phyloP scores from a whole-genome alignment of 2,329 filamentous ascomycete species.

The Akanthomyces uredinophilus region DNA sequence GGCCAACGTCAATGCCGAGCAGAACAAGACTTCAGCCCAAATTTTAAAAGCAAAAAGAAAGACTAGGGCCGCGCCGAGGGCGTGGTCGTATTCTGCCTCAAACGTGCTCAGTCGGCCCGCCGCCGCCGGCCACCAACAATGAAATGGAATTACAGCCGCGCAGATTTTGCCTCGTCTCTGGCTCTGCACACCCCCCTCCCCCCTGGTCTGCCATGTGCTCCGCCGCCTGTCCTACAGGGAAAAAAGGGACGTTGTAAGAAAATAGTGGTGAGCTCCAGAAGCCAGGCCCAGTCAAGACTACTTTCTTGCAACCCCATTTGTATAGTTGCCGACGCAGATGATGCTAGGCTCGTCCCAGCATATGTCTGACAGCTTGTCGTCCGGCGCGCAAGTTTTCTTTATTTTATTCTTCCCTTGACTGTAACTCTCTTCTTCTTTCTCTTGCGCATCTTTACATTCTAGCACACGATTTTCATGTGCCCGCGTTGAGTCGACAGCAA shows the following conservation, averaged over 20 bases:
- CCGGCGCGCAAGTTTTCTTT: no score
- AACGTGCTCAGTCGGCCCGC: background rate
- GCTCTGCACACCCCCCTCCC: background rate
- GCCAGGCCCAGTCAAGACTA: background rate
- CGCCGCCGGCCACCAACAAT: background rate
- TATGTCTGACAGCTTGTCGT: background rate
- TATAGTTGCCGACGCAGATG: background rate
- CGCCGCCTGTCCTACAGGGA: background rate
- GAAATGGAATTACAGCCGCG: background rate
- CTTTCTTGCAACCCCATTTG: background rate
- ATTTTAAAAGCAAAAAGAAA: background rate
- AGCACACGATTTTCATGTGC: no score
- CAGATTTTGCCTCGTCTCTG: background rate
- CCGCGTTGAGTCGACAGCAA: no score
- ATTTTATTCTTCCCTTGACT: no score
- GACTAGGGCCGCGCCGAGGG: conserved; percentile 1
- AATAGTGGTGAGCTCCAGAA: background rate
- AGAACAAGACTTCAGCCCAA: background rate
- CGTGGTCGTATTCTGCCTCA: conserved; percentile 7
- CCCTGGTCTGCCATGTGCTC: background rate
- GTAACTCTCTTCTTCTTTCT: no score
- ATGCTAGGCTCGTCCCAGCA: background rate
- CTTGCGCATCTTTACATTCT: no score
- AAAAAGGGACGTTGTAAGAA: background rate
- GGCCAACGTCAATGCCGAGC: background rate